Percentiles rank a stretch among this genome's conserved stretches.
phyloP scores from a whole-genome alignment of 768 basidiomycete genomes.

The Coprinellus aureogranulatus region DNA sequence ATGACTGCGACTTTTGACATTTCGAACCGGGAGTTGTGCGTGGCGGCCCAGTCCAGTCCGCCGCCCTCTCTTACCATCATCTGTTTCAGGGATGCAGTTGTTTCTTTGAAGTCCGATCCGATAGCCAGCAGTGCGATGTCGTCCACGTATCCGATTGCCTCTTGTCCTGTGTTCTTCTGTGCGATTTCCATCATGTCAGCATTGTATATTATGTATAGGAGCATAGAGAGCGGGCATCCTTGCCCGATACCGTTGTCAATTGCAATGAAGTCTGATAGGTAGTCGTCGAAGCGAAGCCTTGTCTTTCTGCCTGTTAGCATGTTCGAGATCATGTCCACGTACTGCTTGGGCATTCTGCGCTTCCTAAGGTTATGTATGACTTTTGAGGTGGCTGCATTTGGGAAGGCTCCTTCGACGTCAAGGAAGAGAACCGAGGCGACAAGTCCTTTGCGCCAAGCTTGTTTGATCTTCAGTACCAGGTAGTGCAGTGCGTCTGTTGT shows the following conservation, averaged over 20 bases:
- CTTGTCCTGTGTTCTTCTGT: slow-evolving; percentile 6
- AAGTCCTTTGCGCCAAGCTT: slow-evolving; percentile 30
- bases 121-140: slow-evolving; percentile 24
- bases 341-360: slow-evolving; percentile 14
- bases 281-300: slow-evolving; percentile 24
- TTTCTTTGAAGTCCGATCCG: slow-evolving; percentile 17
- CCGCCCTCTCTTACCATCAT: slow-evolving; percentile 26
- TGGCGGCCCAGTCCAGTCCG: slow-evolving; percentile 21
- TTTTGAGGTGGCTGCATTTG: slow-evolving; percentile 25
- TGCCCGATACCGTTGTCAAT: slow-evolving; percentile 25
- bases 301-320: slow-evolving; percentile 10
- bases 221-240: slow-evolving; percentile 25
- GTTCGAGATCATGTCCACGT: slow-evolving; percentile 14
- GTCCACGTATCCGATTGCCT: slow-evolving; percentile 26
- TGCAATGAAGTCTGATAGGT: slow-evolving; percentile 15
- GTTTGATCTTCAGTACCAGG: slow-evolving; percentile 31
- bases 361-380: slow-evolving; percentile 30
- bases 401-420: slow-evolving; percentile 43
- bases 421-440: slow-evolving; percentile 35
- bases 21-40: slow-evolving; percentile 29
- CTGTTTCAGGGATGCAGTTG: slow-evolving; percentile 14
- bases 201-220: slow-evolving; percentile 26
- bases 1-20: slow-evolving; percentile 27
- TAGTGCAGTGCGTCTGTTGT: slow-evolving; percentile 33
- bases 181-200: slow-evolving; percentile 14